These are phyloP conservation scores for Epithele typhae DNA, from an alignment of 768 basidiomycete species.

Conservation along the genomic window DNA sequence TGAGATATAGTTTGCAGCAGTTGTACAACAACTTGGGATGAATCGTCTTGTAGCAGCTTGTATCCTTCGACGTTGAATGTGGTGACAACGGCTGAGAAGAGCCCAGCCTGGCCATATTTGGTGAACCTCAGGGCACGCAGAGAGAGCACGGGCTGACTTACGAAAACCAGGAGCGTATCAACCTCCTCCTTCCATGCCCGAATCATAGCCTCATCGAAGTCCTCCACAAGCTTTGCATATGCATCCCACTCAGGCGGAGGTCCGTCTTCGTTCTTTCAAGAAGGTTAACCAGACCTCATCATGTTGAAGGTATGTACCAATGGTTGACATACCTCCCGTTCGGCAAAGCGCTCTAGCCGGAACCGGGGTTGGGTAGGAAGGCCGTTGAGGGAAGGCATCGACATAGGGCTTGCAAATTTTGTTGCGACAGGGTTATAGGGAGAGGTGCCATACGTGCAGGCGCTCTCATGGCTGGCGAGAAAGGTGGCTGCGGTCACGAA, in stretches of 20 bases:
- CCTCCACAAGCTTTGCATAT: background rate
- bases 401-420: too few relatives aligned
- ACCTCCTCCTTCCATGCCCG: constrained; percentile 22
- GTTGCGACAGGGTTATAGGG: too few relatives aligned
- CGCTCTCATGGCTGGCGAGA: too few relatives aligned
- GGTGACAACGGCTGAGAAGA: constrained; percentile 22
- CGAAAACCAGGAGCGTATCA: constrained; percentile 23
- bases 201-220: constrained; percentile 4
- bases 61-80: constrained; percentile 21
- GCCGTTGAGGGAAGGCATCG: too few relatives aligned
- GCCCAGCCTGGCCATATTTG: constrained; percentile 13
- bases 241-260: background rate
- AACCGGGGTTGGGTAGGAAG: too few relatives aligned
- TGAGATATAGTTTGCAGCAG: constrained; percentile 2
- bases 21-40: background rate
- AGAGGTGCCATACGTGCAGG: too few relatives aligned
- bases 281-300: too few relatives aligned
- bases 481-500: too few relatives aligned
- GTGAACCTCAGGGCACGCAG: background rate
- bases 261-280: background rate
- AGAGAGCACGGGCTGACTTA: constrained; percentile 1
- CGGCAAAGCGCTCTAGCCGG: too few relatives aligned
- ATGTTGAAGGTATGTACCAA: too few relatives aligned
- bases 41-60: constrained; percentile 9
- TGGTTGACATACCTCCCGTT: too few relatives aligned